Base-by-base conservation (phyloP, 2,329 filamentous ascomycete genomes). In the Blastomyces parvus region DNA sequence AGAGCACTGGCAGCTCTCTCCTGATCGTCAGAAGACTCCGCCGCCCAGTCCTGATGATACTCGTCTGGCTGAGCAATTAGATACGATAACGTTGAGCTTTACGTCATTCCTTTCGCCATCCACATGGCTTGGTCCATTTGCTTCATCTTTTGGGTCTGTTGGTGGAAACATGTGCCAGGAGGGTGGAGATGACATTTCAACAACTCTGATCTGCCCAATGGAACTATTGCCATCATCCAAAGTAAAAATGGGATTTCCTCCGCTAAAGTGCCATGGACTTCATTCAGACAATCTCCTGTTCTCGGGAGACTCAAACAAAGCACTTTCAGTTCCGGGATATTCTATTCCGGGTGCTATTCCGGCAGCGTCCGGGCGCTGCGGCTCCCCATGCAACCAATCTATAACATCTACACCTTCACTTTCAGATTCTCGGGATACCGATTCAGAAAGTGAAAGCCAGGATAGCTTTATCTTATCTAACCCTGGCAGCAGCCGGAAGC, bases 61-160 rank as follows among this genome's bases (percentile, higher is more conserved):
- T 27, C 25, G 36, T 36, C 27, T 59, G 30, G 58, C 42, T 9
- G 44, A 59, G 27, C 42, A 59, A 25, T 17, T 59, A 14, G 58
- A 48, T 13, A n/a, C 42, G 22, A 36, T 59, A 46, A 50, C 40
- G 7, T 36, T 59, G 27, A 59, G 46, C 58, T 59, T 59, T 42
- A 59, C 58, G 8, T 48, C 42, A 14, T 59, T 22, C n/a, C 25
- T 59, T 33, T 59, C 58, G 3, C 42, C 27, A 9, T 59, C 58
- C 25, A 59, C 42, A 17, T 59, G 58, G 58, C 42, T 59, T 59
- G 42, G 58, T n/a, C 42, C 58, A 7, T 59, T 59, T 48, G 17
- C 42, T 59, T 33, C 7, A 27, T 7, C 42, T 13, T 22, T 42
- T 33, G 27, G 25, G 25, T 27, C 40, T 3, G 25, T 59, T 17